phyloP scores from a whole-genome alignment of 2,329 filamentous ascomycete species.

The Tolypocladium album region DNA sequence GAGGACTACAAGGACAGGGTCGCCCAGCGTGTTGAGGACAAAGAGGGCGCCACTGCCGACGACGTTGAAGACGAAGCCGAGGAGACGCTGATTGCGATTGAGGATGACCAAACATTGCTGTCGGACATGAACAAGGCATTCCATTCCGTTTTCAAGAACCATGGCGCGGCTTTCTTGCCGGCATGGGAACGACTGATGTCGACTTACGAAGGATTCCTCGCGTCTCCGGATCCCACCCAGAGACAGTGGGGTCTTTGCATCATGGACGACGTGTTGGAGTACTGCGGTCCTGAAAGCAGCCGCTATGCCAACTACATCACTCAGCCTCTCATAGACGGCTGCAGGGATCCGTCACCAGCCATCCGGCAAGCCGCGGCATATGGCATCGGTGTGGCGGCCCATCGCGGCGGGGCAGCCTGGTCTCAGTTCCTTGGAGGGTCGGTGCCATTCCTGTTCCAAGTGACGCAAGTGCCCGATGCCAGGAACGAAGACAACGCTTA shows the following conservation, averaged over 20 bases:
- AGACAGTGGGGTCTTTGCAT: conserved; percentile 99
- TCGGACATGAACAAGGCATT: conserved; percentile 99
- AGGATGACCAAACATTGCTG: conserved; percentile 91
- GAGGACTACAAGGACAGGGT: conserved; percentile 91
- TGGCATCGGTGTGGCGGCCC: conserved; percentile 88
- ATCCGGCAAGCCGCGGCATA: conserved; percentile 95
- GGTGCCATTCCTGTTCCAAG: conserved; percentile 74
- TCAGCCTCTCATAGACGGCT: conserved; percentile 75
- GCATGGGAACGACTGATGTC: conserved; percentile 78
- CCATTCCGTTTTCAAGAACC: conserved; percentile 97
- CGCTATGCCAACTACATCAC: conserved; percentile 80
- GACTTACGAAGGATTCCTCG: conserved; percentile 79
- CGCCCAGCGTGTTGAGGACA: conserved; percentile 71
- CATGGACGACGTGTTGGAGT: conserved; percentile 95
- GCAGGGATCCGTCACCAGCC: conserved; percentile 75
- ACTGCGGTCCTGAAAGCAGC: conserved; percentile 83
- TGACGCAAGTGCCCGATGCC: conserved; percentile 69
- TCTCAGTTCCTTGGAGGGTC: conserved; percentile 75
- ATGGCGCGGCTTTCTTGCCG: conserved; percentile 72
- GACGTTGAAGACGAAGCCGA: conserved; percentile 87
- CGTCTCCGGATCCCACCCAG: conserved; percentile 74
- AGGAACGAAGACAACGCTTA: conserved; percentile 90
- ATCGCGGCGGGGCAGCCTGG: conserved; percentile 82
- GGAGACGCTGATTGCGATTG: conserved; percentile 80
- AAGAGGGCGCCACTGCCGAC: conserved; percentile 59